Evolutionary conservation across 176 grass and related monocot genomes (phyloP).

Genomic region (Panicum miliaceum): DNA sequence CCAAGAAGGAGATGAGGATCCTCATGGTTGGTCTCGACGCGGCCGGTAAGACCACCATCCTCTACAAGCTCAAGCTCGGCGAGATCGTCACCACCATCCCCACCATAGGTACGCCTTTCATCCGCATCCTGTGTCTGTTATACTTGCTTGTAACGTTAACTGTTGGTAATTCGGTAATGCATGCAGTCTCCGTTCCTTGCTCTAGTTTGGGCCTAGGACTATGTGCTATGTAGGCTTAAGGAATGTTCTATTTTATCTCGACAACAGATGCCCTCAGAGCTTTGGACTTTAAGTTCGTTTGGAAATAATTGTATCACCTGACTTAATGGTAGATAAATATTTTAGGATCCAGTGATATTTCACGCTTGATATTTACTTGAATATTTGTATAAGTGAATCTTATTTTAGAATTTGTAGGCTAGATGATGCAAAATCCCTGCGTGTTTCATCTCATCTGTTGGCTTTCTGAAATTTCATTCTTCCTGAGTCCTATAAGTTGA

Average conservation of each 20-base stretch:
- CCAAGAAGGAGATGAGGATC: slow-evolving; percentile 95
- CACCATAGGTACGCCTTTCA: slow-evolving; percentile 57
- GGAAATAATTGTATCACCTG: neutral
- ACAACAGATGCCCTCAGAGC: too few species aligned
- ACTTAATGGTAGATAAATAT: neutral
- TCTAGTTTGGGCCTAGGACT: neutral
- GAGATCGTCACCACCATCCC: slow-evolving; percentile 95
- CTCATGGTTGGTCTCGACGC: slow-evolving; percentile 91
- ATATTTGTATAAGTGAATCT: neutral
- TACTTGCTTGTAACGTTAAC: neutral
- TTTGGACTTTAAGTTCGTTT: neutral
- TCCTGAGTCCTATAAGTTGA: neutral
- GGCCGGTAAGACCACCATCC: slow-evolving; percentile 92
- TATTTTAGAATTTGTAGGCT: neutral
- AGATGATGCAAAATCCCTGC: neutral
- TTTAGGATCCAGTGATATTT: neutral
- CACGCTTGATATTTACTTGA: neutral
- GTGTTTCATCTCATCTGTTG: neutral
- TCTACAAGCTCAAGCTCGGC: slow-evolving; percentile 92
- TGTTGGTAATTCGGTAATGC: neutral
- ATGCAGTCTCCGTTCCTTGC: neutral
- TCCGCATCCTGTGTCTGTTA: neutral
- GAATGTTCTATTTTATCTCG: neutral
- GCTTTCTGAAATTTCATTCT: neutral
- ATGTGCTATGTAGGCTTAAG: neutral